Evolutionary conservation across 495 filamentous ascomycete species (phyloP).

Genomic region (Penicillium herquei): DNA sequence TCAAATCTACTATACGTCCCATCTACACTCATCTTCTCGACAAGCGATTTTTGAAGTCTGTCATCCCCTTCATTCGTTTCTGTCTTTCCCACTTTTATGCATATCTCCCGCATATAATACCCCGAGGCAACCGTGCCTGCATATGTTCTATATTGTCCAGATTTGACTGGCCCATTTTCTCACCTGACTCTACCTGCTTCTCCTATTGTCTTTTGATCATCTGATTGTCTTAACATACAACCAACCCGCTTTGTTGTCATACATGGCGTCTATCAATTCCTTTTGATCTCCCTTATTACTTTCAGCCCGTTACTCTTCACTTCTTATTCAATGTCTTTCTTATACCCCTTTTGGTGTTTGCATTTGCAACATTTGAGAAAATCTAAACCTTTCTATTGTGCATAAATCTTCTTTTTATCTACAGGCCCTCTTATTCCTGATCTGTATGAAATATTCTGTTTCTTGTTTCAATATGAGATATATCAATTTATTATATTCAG

Average conservation of each 20-base stretch:
- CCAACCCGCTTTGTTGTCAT: constrained; percentile 1
- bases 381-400: background rate
- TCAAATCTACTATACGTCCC: too few species aligned
- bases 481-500: too few species aligned
- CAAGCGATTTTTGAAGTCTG: background rate
- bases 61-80: background rate
- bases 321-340: constrained; percentile 6
- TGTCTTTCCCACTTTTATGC: constrained; percentile 1
- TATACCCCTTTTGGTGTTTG: constrained; percentile 11
- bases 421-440: too few species aligned
- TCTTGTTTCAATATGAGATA: too few species aligned
- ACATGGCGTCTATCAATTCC: background rate
- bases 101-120: constrained; percentile 1
- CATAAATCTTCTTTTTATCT: too few species aligned
- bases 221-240: constrained; percentile 6
- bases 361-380: background rate
- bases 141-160: background rate
- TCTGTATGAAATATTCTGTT: too few species aligned
- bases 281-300: background rate
- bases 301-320: constrained; percentile 1
- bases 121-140: background rate
- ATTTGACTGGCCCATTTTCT: background rate
- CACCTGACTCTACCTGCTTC: background rate
- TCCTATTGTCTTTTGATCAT: constrained; percentile 1
- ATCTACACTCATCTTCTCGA: background rate